Evolutionary conservation across 139 green algal species (phyloP).

Genomic region (Pleodorina starrii): DNA sequence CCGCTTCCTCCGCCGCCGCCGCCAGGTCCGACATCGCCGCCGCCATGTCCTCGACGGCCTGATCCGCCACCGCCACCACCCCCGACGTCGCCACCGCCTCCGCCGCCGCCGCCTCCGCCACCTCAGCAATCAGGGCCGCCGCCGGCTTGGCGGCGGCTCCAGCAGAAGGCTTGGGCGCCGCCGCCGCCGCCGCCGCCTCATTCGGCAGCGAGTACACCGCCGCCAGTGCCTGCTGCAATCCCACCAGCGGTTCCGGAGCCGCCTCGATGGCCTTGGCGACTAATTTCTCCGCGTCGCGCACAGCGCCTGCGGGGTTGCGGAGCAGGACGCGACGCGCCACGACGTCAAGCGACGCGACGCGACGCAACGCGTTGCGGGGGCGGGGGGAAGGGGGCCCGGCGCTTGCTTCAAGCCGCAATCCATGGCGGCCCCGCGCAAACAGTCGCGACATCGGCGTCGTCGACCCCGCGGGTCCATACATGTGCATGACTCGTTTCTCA

Average conservation of each 20-base stretch:
- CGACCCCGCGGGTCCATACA: no score
- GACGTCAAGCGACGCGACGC: no score
- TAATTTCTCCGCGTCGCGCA: slow-evolving; percentile 1
- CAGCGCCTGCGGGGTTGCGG: slow-evolving; percentile 12
- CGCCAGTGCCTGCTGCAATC: background rate
- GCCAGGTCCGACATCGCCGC: slow-evolving; percentile 31
- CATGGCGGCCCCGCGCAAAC: no score
- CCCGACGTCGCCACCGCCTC: background rate
- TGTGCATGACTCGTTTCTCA: no score
- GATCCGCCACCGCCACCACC: slow-evolving; percentile 29
- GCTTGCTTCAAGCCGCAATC: no score
- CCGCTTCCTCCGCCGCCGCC: background rate
- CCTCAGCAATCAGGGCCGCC: background rate
- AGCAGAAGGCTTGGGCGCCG: background rate
- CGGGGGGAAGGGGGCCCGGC: no score
- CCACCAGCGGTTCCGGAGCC: background rate
- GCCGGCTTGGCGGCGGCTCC: background rate
- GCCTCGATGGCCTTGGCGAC: background rate
- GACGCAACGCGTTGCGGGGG: no score
- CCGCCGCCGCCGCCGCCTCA: background rate
- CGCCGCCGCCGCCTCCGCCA: slow-evolving; percentile 17
- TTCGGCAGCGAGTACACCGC: background rate
- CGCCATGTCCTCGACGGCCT: slow-evolving; percentile 34
- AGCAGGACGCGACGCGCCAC: no score
- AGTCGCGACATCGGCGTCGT: no score